phyloP scores from a whole-genome alignment of 1,139 yeast genomes.

The Saccharomyces uvarum region DNA sequence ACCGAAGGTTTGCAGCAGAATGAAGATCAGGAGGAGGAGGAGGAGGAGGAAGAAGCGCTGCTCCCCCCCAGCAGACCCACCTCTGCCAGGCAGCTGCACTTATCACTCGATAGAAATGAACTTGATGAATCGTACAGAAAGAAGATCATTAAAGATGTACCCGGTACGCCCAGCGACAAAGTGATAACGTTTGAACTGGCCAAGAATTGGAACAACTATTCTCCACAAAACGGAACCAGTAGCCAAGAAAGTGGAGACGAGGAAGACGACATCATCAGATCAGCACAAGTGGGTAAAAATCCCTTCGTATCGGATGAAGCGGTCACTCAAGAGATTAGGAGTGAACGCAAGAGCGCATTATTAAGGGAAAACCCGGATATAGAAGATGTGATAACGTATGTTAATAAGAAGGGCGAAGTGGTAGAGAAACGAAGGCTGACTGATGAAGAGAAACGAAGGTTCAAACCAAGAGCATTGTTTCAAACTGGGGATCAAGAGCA shows the following conservation, averaged over 20 bases:
- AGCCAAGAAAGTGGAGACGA: slow-evolving; percentile 10
- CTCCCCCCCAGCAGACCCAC: slow-evolving; percentile 15
- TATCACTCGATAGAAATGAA: slow-evolving; percentile 3
- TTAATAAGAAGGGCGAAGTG: slow-evolving; percentile 19
- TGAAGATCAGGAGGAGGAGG: not conserved
- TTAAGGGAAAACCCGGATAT: slow-evolving; percentile 19
- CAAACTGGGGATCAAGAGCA: slow-evolving; percentile 1
- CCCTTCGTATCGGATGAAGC: slow-evolving; percentile 19
- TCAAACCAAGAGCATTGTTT: slow-evolving; percentile 19
- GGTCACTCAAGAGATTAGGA: slow-evolving; percentile 6
- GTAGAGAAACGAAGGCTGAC: slow-evolving; percentile 13
- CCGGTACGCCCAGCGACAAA: slow-evolving; percentile 27
- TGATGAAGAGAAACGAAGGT: slow-evolving; percentile 13
- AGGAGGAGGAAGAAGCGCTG: slow-evolving; percentile 5
- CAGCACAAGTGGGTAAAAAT: slow-evolving; percentile 9
- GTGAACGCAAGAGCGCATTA: slow-evolving; percentile 12
- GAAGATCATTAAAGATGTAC: slow-evolving; percentile 10
- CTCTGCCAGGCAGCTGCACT: slow-evolving; percentile 4
- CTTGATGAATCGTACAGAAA: not conserved
- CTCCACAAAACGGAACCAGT: slow-evolving; percentile 4
- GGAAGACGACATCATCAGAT: slow-evolving; percentile 3
- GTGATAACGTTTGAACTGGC: slow-evolving; percentile 22
- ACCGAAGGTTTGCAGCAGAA: not conserved
- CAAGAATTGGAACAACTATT: slow-evolving; percentile 19
- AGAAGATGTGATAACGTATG: slow-evolving; percentile 17